Evolutionary conservation across 2,329 filamentous ascomycete species (phyloP).

Genomic region (Orbilia quercus): DNA sequence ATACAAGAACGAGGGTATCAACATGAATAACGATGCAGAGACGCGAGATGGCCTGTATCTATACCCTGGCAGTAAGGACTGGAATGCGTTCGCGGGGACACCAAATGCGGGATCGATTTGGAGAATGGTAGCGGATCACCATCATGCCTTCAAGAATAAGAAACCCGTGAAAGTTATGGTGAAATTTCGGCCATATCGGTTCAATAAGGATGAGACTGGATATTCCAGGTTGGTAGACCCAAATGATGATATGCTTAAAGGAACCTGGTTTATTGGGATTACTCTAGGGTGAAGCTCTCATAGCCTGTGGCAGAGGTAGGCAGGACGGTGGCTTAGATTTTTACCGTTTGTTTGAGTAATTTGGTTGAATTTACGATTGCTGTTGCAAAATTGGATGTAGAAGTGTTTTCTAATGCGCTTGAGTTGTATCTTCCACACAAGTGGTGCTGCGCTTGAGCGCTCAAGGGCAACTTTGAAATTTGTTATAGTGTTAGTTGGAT

Average conservation of each 20-base stretch:
- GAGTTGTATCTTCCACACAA: too few relatives aligned
- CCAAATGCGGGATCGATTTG: conserved; percentile 33
- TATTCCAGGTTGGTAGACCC: conserved; percentile 29
- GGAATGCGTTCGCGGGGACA: conserved; percentile 18
- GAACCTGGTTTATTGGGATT: conserved; percentile 32
- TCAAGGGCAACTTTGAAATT: too few relatives aligned
- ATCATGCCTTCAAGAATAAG: conserved; percentile 16
- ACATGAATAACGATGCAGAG: conserved; percentile 29
- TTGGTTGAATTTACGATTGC: background rate
- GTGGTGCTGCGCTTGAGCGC: too few relatives aligned
- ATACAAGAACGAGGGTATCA: conserved; percentile 24
- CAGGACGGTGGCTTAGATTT: too few relatives aligned
- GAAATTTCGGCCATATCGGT: conserved; percentile 33
- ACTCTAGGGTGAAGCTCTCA: conserved; percentile 32
- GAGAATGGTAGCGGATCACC: conserved; percentile 36
- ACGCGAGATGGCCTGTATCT: conserved; percentile 35
- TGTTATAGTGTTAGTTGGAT: too few relatives aligned
- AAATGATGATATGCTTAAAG: conserved; percentile 37
- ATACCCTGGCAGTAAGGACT: conserved; percentile 24
- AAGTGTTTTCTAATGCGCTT: too few relatives aligned
- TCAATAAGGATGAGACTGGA: conserved; percentile 22
- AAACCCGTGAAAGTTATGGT: conserved; percentile 27
- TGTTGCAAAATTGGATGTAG: background rate
- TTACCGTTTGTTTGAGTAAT: background rate
- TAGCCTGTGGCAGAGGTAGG: too few relatives aligned